Evolutionary conservation across 2,329 filamentous ascomycete genomes (phyloP).

Genomic region (Colletotrichum orchidophilum): DNA sequence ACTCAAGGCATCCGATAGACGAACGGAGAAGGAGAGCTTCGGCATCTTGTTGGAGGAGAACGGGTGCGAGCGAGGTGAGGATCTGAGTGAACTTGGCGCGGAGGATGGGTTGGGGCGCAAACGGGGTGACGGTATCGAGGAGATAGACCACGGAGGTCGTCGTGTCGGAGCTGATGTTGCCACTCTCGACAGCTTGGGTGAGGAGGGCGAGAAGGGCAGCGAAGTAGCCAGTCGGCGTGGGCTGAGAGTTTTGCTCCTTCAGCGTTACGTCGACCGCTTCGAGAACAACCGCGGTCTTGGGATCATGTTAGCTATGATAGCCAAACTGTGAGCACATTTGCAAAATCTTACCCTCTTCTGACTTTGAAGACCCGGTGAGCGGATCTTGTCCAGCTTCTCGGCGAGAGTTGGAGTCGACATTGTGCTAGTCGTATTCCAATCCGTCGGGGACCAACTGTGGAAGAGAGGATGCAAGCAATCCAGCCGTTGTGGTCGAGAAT

Average conservation of each 20-base stretch:
- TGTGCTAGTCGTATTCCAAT: slow-evolving; percentile 38
- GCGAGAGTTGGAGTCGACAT: slow-evolving; percentile 69
- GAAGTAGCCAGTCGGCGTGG: slow-evolving; percentile 92
- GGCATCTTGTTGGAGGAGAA: slow-evolving; percentile 80
- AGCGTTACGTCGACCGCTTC: slow-evolving; percentile 93
- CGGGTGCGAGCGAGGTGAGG: slow-evolving; percentile 84
- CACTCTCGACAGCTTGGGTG: slow-evolving; percentile 75
- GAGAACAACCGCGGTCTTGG: slow-evolving; percentile 84
- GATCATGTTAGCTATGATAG: slow-evolving; percentile 8
- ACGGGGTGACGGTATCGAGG: slow-evolving; percentile 89
- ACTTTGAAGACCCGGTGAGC: slow-evolving; percentile 94
- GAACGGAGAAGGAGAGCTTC: slow-evolving; percentile 88
- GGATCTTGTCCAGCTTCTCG: slow-evolving; percentile 97
- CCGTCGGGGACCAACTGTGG: slow-evolving; percentile 30
- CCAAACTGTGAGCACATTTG: slow-evolving; percentile 13
- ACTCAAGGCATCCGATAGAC: slow-evolving; percentile 92
- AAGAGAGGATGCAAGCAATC: slow-evolving; percentile 10
- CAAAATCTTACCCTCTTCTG: slow-evolving; percentile 78
- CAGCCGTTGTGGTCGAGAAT: slow-evolving; percentile 8
- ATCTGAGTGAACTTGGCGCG: slow-evolving; percentile 96
- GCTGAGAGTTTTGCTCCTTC: slow-evolving; percentile 83
- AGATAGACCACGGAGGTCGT: slow-evolving; percentile 92
- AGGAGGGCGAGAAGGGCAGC: slow-evolving; percentile 92
- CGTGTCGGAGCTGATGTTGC: slow-evolving; percentile 81
- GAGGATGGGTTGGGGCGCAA: slow-evolving; percentile 85